phyloP scores from a whole-genome alignment of 805 yeast genomes.

The Candida cerambycidarum region DNA sequence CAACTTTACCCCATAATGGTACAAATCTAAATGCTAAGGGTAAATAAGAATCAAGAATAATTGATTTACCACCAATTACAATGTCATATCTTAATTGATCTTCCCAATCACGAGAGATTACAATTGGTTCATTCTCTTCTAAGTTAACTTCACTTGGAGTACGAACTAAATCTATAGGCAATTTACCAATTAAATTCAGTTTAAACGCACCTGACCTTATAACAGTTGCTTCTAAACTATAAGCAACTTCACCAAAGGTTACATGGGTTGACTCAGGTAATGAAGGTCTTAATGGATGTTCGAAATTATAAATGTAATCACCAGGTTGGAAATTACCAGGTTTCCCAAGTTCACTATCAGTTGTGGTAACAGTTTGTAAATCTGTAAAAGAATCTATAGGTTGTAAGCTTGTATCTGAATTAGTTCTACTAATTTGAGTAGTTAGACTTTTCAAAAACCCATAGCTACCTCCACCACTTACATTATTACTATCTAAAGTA shows the following conservation, averaged over 20 bases:
- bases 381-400: conserved; percentile 25
- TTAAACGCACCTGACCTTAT: conserved; percentile 87
- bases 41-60: conserved; percentile 76
- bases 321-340: conserved; percentile 67
- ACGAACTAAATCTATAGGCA: conserved; percentile 68
- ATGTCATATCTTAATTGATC: conserved; percentile 87
- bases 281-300: conserved; percentile 78
- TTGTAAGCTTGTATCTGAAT: conserved; percentile 31
- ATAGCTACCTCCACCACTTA: conserved; percentile 21
- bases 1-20: conserved; percentile 79
- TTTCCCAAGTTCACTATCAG: conserved; percentile 21
- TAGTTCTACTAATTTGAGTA: conserved; percentile 28
- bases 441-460: conserved; percentile 21
- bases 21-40: conserved; percentile 83
- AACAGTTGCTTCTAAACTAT: conserved; percentile 65
- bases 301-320: conserved; percentile 90
- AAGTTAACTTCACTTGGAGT: conserved; percentile 74
- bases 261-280: conserved; percentile 78
- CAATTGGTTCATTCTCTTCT: conserved; percentile 92
- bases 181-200: conserved; percentile 61
- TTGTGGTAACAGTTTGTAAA: conserved; percentile 12
- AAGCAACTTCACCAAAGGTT: conserved; percentile 78
- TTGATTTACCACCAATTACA: conserved; percentile 83
- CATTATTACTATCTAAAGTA: background rate
- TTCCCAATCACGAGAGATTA: conserved; percentile 91